Evolutionary conservation across 768 basidiomycete genomes (phyloP).

Genomic region (Hysterangium stoloniferum): DNA sequence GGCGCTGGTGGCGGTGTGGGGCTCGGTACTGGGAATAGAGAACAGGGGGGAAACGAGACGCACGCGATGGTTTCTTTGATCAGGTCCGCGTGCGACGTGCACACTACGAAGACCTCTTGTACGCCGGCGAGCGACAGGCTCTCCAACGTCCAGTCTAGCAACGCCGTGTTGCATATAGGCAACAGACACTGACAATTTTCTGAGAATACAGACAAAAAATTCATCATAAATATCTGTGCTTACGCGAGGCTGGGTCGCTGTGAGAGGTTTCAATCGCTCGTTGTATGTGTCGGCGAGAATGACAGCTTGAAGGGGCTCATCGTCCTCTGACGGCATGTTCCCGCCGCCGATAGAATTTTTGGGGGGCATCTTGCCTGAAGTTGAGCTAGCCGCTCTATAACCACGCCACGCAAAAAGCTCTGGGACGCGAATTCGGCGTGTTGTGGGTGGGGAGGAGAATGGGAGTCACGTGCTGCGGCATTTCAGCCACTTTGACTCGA

Average conservation of each 20-base stretch:
- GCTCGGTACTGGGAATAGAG: conserved; percentile 10
- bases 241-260: conserved; percentile 78
- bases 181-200: conserved; percentile 63
- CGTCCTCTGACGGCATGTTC: conserved; percentile 59
- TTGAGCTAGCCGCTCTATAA: too few relatives aligned
- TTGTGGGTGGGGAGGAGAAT: too few relatives aligned
- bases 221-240: conserved; percentile 5
- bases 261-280: conserved; percentile 87
- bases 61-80: conserved; percentile 82
- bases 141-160: conserved; percentile 96
- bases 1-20: conserved; percentile 36
- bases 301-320: conserved; percentile 88
- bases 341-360: conserved; percentile 47
- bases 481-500: too few relatives aligned
- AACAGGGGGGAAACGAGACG: conserved; percentile 19
- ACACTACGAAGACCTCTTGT: conserved; percentile 93
- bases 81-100: conserved; percentile 81
- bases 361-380: conserved; percentile 61
- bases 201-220: conserved; percentile 10
- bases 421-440: too few relatives aligned
- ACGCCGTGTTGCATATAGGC: conserved; percentile 87
- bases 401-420: too few relatives aligned
- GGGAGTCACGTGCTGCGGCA: too few relatives aligned
- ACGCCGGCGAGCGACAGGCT: conserved; percentile 91
- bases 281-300: conserved; percentile 96